Evolutionary conservation across 306 rosid species (phyloP).

Genomic region (Pueraria montana): DNA sequence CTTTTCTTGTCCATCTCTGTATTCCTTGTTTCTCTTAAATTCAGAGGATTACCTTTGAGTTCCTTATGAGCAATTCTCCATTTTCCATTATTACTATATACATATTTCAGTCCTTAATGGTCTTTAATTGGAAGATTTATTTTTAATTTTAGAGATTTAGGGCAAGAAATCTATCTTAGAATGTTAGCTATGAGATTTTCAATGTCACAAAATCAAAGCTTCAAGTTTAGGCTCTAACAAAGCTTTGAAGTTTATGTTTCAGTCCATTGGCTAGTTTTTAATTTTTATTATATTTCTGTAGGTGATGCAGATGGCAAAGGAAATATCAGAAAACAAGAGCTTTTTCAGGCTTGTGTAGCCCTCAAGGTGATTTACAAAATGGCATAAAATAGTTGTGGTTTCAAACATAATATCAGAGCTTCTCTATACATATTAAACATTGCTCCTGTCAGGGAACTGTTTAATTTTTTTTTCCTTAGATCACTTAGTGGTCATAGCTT

Average conservation of each 20-base stretch:
- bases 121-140: not conserved
- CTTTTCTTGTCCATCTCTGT: not conserved
- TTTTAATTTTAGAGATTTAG: conserved; percentile 29
- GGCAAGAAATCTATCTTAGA: conserved; percentile 7
- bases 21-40: not conserved
- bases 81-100: not conserved
- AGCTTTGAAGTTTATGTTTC: conserved; percentile 27
- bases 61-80: not conserved
- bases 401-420: conserved; percentile 36
- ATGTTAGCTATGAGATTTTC: conserved; percentile 6
- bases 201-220: conserved; percentile 30
- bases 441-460: not conserved
- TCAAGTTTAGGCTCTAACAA: conserved; percentile 35
- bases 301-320: conserved; percentile 91
- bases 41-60: conserved; percentile 1
- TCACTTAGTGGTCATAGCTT: conserved; percentile 37
- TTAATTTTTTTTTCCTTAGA: not conserved
- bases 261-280: not conserved
- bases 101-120: not conserved
- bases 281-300: conserved; percentile 48
- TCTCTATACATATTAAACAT: conserved; percentile 18
- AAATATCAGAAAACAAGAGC: conserved; percentile 74
- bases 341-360: conserved; percentile 78
- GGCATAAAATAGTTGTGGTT: conserved; percentile 8
- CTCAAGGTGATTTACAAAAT: conserved; percentile 77